Conservation (phyloP, 192 early-diverging fungal genomes). For the Linnemannia elongata region DNA sequence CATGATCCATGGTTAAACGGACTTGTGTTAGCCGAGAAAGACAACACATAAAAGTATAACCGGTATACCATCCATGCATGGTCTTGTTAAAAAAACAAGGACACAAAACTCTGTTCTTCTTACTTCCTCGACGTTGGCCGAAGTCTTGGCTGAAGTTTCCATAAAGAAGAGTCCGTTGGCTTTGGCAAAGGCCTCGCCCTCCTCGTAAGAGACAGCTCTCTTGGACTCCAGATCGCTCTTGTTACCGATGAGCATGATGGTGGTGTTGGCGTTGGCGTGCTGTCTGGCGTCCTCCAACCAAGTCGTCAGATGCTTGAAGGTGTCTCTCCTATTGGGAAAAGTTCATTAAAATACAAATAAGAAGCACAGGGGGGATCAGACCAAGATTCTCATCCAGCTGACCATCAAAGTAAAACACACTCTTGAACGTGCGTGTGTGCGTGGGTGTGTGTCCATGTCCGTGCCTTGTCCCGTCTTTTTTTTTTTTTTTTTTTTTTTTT, state of each 20-base stretch:
- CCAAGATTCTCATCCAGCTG: conserved; percentile 7
- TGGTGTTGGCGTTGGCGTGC: conserved; percentile 92
- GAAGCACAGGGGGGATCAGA: not conserved
- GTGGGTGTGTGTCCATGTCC: not conserved
- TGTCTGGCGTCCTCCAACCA: conserved; percentile 79
- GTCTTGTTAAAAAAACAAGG: not conserved
- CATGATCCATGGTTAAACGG: not conserved
- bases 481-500: conserved; percentile 47
- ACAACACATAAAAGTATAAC: not conserved
- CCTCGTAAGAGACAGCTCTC: conserved; percentile 85
- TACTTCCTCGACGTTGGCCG: conserved; percentile 85
- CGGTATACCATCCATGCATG: not conserved
- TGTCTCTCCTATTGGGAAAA: conserved; percentile 44
- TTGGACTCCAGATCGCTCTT: conserved; percentile 90
- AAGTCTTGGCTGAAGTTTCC: conserved; percentile 93
- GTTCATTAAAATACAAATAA: not conserved
- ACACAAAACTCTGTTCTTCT: not conserved
- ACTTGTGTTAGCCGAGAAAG: conserved; percentile 1
- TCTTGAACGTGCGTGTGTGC: not conserved
- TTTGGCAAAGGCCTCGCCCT: conserved; percentile 89
- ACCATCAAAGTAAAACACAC: conserved; percentile 13
- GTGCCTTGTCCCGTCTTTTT: not conserved
- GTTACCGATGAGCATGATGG: conserved; percentile 92
- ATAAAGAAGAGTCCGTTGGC: conserved; percentile 91
- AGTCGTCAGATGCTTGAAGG: conserved; percentile 61